These are phyloP conservation scores for Pseudogymnoascus pannorum DNA, from an alignment of 2,329 filamentous ascomycete species.

Conservation along the genomic window DNA sequence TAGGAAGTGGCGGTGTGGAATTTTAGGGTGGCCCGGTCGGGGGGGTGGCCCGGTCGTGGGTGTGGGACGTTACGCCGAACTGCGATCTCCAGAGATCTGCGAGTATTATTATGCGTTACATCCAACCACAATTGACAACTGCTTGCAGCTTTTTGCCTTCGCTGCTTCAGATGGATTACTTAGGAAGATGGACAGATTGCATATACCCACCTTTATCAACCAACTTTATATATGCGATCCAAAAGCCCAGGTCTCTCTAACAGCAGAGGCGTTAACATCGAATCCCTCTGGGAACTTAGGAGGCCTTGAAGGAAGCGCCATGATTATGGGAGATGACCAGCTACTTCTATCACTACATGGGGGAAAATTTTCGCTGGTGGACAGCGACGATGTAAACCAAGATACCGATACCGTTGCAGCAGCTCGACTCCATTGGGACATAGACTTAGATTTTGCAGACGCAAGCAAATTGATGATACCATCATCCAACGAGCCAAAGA, in stretches of 20 bases:
- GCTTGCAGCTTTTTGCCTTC: slow-evolving; percentile 14
- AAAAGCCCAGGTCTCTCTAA: slow-evolving; percentile 9
- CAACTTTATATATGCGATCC: slow-evolving; percentile 2
- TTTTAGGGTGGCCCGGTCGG: too few species aligned
- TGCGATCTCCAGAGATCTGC: not conserved
- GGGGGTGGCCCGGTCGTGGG: too few species aligned
- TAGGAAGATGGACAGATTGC: slow-evolving; percentile 13
- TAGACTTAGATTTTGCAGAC: slow-evolving; percentile 16
- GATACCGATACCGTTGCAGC: slow-evolving; percentile 13
- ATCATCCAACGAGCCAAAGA: slow-evolving; percentile 7
- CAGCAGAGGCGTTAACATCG: not conserved
- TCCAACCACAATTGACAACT: slow-evolving; percentile 15
- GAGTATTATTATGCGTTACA: slow-evolving; percentile 14
- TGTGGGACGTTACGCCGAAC: not conserved
- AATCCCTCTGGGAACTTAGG: not conserved
- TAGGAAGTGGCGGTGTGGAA: too few species aligned
- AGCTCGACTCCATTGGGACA: slow-evolving; percentile 15
- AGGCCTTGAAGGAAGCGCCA: not conserved
- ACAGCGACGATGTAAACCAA: not conserved
- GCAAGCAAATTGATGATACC: slow-evolving; percentile 10
- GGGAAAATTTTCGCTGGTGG: slow-evolving; percentile 11
- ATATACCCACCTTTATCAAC: slow-evolving; percentile 16
- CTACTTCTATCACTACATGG: not conserved
- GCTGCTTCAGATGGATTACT: slow-evolving; percentile 13
- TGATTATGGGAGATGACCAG: not conserved